These are phyloP conservation scores for Phytophthora constricta DNA, from an alignment of 352 stramenopile genomes.

Conservation along the genomic window DNA sequence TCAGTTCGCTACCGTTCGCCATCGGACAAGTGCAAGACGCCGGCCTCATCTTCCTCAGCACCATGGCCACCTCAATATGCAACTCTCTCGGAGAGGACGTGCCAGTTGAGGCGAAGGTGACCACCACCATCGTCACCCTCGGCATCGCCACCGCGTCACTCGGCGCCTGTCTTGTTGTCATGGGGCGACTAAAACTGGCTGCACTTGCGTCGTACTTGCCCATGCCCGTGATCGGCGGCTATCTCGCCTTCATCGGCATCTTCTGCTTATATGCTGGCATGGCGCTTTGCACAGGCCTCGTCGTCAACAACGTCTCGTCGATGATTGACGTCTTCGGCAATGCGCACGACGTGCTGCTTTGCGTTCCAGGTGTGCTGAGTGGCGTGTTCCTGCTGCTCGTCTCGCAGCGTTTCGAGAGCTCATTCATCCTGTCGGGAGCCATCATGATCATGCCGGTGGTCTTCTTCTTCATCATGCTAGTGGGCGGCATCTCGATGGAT, in stretches of 20 bases:
- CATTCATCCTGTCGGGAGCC: conserved; percentile 66
- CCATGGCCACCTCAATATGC: conserved; percentile 93
- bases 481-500: conserved; percentile 82
- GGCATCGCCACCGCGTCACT: conserved; percentile 91
- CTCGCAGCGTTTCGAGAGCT: conserved; percentile 76
- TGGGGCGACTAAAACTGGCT: conserved; percentile 93
- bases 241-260: conserved; percentile 97
- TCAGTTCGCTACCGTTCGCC: conserved; percentile 95
- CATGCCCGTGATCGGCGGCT: conserved; percentile 97
- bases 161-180: conserved; percentile 91
- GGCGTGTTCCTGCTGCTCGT: conserved; percentile 86
- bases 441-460: conserved; percentile 89
- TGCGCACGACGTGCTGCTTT: conserved; percentile 76
- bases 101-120: conserved; percentile 79
- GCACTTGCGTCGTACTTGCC: conserved; percentile 96
- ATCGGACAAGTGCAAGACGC: conserved; percentile 98
- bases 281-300: conserved; percentile 86
- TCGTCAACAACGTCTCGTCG: conserved; percentile 87
- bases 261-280: conserved; percentile 94
- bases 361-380: conserved; percentile 82
- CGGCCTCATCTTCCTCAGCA: conserved; percentile 97
- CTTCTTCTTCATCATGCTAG: conserved; percentile 91
- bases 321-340: conserved; percentile 67
- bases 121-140: conserved; percentile 94
- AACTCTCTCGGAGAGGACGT: conserved; percentile 69